Evolutionary conservation across 1,139 yeast genomes (phyloP).

Genomic region (Saccharomyces hybrid): DNA sequence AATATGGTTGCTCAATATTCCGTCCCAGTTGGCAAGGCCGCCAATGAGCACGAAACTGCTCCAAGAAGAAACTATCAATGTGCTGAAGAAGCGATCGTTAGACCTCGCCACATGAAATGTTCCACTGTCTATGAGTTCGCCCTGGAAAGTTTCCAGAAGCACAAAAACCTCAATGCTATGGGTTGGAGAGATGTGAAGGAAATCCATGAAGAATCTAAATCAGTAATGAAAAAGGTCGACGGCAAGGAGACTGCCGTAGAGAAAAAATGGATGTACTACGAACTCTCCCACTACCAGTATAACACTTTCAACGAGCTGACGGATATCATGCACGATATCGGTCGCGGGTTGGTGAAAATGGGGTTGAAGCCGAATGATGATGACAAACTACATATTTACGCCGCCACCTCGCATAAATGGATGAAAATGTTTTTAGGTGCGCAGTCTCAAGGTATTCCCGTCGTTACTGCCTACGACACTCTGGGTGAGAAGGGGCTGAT

Average conservation of each 20-base stretch:
- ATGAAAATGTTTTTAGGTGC: conserved; percentile 79
- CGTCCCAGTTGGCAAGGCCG: conserved; percentile 69
- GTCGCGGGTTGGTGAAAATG: conserved; percentile 66
- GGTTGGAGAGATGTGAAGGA: conserved; percentile 76
- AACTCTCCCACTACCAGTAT: conserved; percentile 64
- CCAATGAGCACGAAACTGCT: conserved; percentile 81
- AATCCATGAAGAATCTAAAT: conserved; percentile 67
- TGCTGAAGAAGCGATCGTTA: conserved; percentile 44
- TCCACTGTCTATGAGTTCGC: conserved; percentile 65
- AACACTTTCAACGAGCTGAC: conserved; percentile 57
- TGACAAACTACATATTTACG: conserved; percentile 74
- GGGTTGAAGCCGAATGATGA: conserved; percentile 62
- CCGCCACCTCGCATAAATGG: conserved; percentile 83
- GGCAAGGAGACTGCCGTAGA: conserved; percentile 67
- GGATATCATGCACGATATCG: conserved; percentile 45
- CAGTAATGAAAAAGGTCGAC: conserved; percentile 64
- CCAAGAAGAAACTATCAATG: conserved; percentile 65
- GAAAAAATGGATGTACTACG: conserved; percentile 85
- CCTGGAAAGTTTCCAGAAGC: conserved; percentile 53
- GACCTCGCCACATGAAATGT: conserved; percentile 53
- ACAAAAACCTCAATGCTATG: conserved; percentile 51
- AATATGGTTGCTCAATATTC: conserved; percentile 12
- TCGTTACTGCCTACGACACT: conserved; percentile 96
- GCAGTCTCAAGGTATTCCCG: conserved; percentile 69
- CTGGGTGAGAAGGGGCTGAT: conserved; percentile 87